phyloP scores from a whole-genome alignment of 352 stramenopile genomes.

The Globisporangium ultimum region DNA sequence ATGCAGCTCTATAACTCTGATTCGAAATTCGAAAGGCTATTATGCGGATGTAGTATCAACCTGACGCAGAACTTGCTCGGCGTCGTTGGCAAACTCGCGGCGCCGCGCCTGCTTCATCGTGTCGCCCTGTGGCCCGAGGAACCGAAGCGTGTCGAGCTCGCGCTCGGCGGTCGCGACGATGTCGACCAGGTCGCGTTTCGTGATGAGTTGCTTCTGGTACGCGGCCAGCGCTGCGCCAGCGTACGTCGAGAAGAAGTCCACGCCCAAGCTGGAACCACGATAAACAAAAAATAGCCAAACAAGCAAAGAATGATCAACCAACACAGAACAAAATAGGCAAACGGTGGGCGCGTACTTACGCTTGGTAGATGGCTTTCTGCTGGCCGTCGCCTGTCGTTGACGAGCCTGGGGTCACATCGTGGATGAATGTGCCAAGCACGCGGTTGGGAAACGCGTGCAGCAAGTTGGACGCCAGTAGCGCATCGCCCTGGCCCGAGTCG shows the following conservation, averaged over 20 bases:
- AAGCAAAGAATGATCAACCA: too few species aligned
- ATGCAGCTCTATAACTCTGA: too few species aligned
- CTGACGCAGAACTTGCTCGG: constrained; percentile 23
- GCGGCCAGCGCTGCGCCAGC: constrained; percentile 50
- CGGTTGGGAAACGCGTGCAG: constrained; percentile 50
- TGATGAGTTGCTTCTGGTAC: constrained; percentile 60
- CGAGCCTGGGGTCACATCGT: constrained; percentile 64
- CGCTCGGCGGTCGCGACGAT: constrained; percentile 36
- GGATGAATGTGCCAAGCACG: constrained; percentile 76
- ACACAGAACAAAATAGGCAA: background rate
- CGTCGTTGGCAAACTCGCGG: constrained; percentile 40
- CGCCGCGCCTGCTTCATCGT: constrained; percentile 32
- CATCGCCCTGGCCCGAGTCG: constrained; percentile 78
- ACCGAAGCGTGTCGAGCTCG: constrained; percentile 47
- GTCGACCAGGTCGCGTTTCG: constrained; percentile 39
- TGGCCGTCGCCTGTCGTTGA: constrained; percentile 61
- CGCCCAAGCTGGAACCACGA: constrained; percentile 39
- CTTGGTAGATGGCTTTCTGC: constrained; percentile 47
- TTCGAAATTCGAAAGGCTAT: background rate
- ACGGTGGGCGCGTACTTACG: constrained; percentile 29
- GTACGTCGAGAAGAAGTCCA: constrained; percentile 77
- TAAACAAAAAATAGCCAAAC: background rate
- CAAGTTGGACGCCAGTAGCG: constrained; percentile 61
- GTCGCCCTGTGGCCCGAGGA: constrained; percentile 37
- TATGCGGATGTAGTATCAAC: constrained; percentile 1